Conservation (phyloP, 257 asterid genomes). For the Ballota nigra region DNA sequence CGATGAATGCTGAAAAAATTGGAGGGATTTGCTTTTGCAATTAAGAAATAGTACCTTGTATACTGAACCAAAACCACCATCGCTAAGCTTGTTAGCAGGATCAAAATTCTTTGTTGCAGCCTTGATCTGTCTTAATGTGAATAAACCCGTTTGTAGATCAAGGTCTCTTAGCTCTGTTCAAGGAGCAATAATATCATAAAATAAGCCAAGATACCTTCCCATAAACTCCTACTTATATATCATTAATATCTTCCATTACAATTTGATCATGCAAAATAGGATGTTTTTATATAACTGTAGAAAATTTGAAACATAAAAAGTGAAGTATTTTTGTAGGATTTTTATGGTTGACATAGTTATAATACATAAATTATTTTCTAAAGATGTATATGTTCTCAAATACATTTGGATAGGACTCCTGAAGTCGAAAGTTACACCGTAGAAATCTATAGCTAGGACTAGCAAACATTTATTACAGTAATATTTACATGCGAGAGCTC, state of each 20-base stretch:
- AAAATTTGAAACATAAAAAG: background rate
- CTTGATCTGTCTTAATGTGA: constrained; percentile 73
- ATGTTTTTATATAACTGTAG: background rate
- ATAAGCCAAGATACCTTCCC: background rate
- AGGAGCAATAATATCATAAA: constrained; percentile 15
- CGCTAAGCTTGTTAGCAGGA: constrained; percentile 82
- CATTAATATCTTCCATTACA: background rate
- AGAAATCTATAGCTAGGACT: background rate
- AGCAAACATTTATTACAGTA: background rate
- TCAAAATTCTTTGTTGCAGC: constrained; percentile 83
- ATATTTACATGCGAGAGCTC: background rate
- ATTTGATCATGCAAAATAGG: background rate
- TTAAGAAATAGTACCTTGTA: constrained; percentile 55
- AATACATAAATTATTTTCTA: too few species aligned
- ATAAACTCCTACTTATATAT: background rate
- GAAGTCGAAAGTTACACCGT: background rate
- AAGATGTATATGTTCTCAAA: too few species aligned
- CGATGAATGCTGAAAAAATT: background rate
- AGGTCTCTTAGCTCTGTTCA: constrained; percentile 73
- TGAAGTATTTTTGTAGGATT: background rate
- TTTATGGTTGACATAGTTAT: too few species aligned
- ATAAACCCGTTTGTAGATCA: constrained; percentile 76
- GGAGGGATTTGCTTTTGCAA: background rate
- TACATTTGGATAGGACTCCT: background rate
- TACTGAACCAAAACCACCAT: constrained; percentile 93